These are phyloP conservation scores for Uncinocarpus reesii DNA, from an alignment of 2,329 filamentous ascomycete species.

Conservation along the genomic window DNA sequence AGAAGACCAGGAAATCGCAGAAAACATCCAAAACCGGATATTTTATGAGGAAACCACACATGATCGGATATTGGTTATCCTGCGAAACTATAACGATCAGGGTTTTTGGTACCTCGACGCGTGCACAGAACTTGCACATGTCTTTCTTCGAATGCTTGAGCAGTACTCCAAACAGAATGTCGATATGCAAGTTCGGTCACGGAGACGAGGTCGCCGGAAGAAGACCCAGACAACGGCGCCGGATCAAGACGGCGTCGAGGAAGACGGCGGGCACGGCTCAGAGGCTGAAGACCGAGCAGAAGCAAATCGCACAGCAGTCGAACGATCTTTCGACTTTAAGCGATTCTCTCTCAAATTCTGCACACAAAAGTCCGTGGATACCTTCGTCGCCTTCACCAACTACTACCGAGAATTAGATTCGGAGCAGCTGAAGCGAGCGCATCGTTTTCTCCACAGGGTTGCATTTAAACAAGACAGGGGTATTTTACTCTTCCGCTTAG, in stretches of 20 bases:
- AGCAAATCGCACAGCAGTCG: constrained; percentile 60
- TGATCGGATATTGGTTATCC: constrained; percentile 69
- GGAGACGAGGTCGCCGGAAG: constrained; percentile 61
- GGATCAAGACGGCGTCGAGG: constrained; percentile 39
- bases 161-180: constrained; percentile 89
- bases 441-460: constrained; percentile 86
- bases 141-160: constrained; percentile 85
- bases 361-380: constrained; percentile 75
- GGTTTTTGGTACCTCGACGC: constrained; percentile 89
- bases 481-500: constrained; percentile 78
- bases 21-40: constrained; percentile 93
- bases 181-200: constrained; percentile 83
- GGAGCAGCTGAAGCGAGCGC: constrained; percentile 76
- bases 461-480: constrained; percentile 92
- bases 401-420: constrained; percentile 72
- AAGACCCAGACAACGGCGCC: constrained; percentile 40
- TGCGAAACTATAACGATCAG: constrained; percentile 83
- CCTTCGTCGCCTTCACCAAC: constrained; percentile 68
- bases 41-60: constrained; percentile 97
- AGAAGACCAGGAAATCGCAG: constrained; percentile 94
- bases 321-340: constrained; percentile 89
- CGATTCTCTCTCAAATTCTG: constrained; percentile 72
- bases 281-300: constrained; percentile 64
- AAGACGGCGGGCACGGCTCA: constrained; percentile 48
- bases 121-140: constrained; percentile 78